Conservation (phyloP, 805 yeast genomes). For the Lachancea fermentati region DNA sequence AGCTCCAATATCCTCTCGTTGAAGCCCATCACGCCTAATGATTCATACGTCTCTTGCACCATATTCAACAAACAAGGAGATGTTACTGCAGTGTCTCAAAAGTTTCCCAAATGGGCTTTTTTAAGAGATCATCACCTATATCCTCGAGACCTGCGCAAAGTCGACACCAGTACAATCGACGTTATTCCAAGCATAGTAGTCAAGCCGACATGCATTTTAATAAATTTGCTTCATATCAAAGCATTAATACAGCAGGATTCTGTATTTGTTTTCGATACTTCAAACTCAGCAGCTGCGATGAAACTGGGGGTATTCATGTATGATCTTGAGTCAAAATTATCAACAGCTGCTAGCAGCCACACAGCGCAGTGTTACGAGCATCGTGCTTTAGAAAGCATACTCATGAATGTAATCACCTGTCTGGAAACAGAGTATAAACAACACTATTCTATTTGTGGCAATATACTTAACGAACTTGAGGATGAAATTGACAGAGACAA, state of each 20-base stretch:
- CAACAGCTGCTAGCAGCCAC: slow-evolving; percentile 15
- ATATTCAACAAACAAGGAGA: slow-evolving; percentile 70
- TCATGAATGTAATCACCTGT: slow-evolving; percentile 73
- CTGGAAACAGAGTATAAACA: slow-evolving; percentile 68
- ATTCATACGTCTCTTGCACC: slow-evolving; percentile 66
- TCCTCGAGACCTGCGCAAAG: slow-evolving; percentile 82
- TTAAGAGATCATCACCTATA: slow-evolving; percentile 67
- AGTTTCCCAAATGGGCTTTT: slow-evolving; percentile 72
- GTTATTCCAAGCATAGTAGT: slow-evolving; percentile 87
- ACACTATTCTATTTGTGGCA: slow-evolving; percentile 54
- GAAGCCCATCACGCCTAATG: slow-evolving; percentile 37
- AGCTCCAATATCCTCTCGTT: slow-evolving; percentile 18
- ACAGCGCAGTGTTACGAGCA: slow-evolving; percentile 60
- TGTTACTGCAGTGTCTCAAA: slow-evolving; percentile 71
- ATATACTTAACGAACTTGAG: slow-evolving; percentile 65
- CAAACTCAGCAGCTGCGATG: slow-evolving; percentile 50
- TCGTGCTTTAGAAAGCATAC: slow-evolving; percentile 73
- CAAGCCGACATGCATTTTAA: slow-evolving; percentile 66
- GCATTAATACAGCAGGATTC: slow-evolving; percentile 78
- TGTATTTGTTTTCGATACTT: slow-evolving; percentile 76
- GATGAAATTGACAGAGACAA: slow-evolving; percentile 72
- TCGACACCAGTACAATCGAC: slow-evolving; percentile 67
- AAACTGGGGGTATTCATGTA: slow-evolving; percentile 74
- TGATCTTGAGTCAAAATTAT: slow-evolving; percentile 71
- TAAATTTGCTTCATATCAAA: slow-evolving; percentile 80